Evolutionary conservation across 192 early-diverging fungal species (phyloP), one percentile per base, ranked within the genome.

Genomic region (Gigaspora rosea): DNA sequence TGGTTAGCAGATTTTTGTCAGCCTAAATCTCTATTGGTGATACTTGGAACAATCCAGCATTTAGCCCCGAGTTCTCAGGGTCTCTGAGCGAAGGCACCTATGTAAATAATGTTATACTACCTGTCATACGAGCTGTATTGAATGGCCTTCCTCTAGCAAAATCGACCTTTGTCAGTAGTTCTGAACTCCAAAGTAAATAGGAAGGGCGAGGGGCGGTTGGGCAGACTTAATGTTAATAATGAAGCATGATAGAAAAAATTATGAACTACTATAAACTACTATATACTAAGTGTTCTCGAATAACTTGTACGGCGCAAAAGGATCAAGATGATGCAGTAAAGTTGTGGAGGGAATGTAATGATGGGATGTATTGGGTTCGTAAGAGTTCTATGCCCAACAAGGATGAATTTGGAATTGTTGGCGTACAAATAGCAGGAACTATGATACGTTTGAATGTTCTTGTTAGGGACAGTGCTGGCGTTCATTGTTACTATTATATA

Each of bases 321-420:
- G 35, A 46, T 16, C 12, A 18, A 67, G 1, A 67, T 46, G 47
- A 67, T 67, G 65, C 2, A 49, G 65, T 67, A 46, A 67, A 67
- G 22, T 46, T 67, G 22, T 67, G 65, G 36, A 9, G 5, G 2
- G 65, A 67, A 5, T 22, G 18, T 48, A 67, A 67, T 46, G 36
- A 67, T 5, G 13, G 36, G 10, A 35, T 67, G 18, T 67, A 67
- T 4, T 67, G 47, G 35, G 36, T 5, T 67, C 22, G n/a, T 49
- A 67, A 67, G 6, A 27, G 35, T 67, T 27, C 7, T 33, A 67
- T 0, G 8, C 65, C 65, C 16, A 5, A 67, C 1, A 67, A 46
- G 20, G 65, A 67, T 46, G 15, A 67, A 67, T 67, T 67, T 67
- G 65, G 36, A 46, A 49, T 67, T 22, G 13, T 67, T 67, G 65